A percentile compares a stretch with the other conserved stretches of the same genome.
Evolutionary conservation across 441 rosid species (phyloP).

Genomic region (Populus hybrid): DNA sequence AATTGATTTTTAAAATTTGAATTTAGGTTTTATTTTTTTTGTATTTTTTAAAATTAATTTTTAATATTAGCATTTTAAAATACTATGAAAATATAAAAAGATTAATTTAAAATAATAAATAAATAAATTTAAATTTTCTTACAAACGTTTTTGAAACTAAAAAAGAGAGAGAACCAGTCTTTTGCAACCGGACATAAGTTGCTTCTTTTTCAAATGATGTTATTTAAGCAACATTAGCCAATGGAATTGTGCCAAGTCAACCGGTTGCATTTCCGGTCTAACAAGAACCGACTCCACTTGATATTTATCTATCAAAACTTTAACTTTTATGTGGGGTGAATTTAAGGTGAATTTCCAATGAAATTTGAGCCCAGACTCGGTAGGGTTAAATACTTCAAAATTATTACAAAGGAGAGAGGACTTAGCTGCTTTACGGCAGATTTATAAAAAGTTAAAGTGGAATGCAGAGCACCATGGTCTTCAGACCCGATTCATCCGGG

Average conservation of each 20-base stretch:
- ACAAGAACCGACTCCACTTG: neutral
- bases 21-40: too few species aligned
- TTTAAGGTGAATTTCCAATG: conserved; percentile 14
- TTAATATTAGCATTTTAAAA: too few species aligned
- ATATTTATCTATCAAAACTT: neutral
- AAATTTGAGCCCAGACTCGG: conserved; percentile 37
- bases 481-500: neutral
- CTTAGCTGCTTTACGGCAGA: conserved; percentile 16
- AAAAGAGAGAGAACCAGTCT: neutral
- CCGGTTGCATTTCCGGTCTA: neutral
- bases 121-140: too few species aligned
- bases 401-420: conserved; percentile 23
- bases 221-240: neutral
- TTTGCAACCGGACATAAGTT: too few species aligned
- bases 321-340: conserved; percentile 6
- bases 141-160: too few species aligned
- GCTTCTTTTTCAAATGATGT: neutral
- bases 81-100: too few species aligned
- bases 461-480: neutral
- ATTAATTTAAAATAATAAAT: too few species aligned
- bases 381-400: conserved; percentile 7
- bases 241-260: neutral
- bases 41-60: too few species aligned
- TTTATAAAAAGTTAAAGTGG: too few species aligned
- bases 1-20: too few species aligned